Evolutionary conservation across 164 flowering plant genomes (phyloP), one percentile per base, ranked within the genome.

Genomic region (Piper longum): DNA sequence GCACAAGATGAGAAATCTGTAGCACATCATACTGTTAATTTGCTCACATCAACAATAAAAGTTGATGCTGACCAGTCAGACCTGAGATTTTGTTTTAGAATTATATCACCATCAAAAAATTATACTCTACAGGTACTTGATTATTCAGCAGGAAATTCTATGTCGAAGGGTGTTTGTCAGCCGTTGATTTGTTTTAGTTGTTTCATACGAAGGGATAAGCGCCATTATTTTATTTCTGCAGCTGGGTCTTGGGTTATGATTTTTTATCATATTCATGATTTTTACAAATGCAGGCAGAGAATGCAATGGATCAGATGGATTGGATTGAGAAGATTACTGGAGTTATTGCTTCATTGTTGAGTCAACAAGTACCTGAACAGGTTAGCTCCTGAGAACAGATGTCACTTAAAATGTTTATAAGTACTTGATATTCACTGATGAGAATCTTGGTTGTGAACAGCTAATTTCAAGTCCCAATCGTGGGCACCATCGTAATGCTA

Each of bases 301-400:
- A 95, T 79, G 91, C 97, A 59, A 72, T 83, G 64, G 99, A 95
- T 76, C 99, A 95, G 73, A 95, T 89, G 96, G 99, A 95, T 77
- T 95, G 99, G 99, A 85, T 95, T 73, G 99, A 95, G 74, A 95
- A 95, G 82, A 95, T 95, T 73, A 95, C 97, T 14, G 99, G 99
- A 60, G 99, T 95, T 43, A 95, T 91, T 77, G 99, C 99, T 60
- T 95, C 99, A 54, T 74, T 93, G 56, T 80, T 93, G 66, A 90
- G 92, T 78, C 87, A 95, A 48, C 99, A 93, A 73, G 67, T 83
- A 65, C 76, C 79, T 56, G 74, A 70, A 65, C 71, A 70, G 72
- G 79, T 73, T 64, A 60, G 16, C 59, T 61, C 43, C 17, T 8
- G 4, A 14, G 26, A 45, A 45, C 3, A 48, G 52, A 48, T 26